These are phyloP conservation scores for Spinellus fusiger DNA, from an alignment of 192 early-diverging fungal genomes.

Conservation along the genomic window DNA sequence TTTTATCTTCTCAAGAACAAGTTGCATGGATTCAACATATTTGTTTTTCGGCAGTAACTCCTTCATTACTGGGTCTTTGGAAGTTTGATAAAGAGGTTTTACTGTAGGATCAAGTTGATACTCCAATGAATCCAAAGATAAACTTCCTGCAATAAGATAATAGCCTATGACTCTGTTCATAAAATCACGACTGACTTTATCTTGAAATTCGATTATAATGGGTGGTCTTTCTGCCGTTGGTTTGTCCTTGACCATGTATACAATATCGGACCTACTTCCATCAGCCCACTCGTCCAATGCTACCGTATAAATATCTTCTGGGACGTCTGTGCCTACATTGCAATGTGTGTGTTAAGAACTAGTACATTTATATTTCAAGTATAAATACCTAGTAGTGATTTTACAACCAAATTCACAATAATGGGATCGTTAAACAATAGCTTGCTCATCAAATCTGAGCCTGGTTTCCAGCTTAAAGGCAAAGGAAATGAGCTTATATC, in stretches of 20 bases:
- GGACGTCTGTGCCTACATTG: too few species aligned
- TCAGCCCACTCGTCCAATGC: too few species aligned
- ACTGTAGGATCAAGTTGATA: conserved; percentile 5
- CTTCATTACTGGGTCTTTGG: background rate
- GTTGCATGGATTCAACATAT: background rate
- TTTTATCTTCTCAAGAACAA: background rate
- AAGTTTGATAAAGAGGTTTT: background rate
- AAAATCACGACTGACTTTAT: too few species aligned
- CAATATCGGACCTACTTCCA: background rate
- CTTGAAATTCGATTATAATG: background rate
- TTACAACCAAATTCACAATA: background rate
- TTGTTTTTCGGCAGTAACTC: background rate
- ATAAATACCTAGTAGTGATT: conserved; percentile 4
- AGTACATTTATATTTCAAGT: too few species aligned
- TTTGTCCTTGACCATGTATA: background rate
- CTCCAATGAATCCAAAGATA: conserved; percentile 5
- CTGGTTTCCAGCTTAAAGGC: too few species aligned
- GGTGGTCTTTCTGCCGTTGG: background rate
- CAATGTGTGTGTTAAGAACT: too few species aligned
- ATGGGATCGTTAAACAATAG: background rate
- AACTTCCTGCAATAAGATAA: conserved; percentile 5
- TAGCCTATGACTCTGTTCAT: too few species aligned
- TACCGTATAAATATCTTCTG: too few species aligned
- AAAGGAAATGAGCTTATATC: too few species aligned
- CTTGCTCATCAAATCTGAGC: too few species aligned